Evolutionary conservation across 495 filamentous ascomycete species (phyloP).

Genomic region (Penicillium desertorum): DNA sequence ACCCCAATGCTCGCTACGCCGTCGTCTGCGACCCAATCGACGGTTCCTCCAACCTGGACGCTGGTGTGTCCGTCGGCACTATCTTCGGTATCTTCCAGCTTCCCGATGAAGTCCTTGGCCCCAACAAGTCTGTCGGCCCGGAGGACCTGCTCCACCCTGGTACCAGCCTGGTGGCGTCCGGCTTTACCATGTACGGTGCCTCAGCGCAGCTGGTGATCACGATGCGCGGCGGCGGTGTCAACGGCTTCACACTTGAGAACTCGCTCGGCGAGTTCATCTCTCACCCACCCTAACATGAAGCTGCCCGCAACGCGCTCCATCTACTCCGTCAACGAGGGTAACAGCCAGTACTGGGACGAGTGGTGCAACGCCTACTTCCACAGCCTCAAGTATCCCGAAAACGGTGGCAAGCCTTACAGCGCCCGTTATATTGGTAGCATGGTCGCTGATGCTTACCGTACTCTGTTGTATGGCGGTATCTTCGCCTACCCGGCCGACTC

Average conservation of each 20-base stretch:
- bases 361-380: constrained; percentile 84
- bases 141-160: constrained; percentile 87
- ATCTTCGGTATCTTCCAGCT: constrained; percentile 96
- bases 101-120: constrained; percentile 63
- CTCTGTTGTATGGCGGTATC: constrained; percentile 90
- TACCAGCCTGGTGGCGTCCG: constrained; percentile 85
- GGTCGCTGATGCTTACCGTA: constrained; percentile 98
- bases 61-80: constrained; percentile 95
- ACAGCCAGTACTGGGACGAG: constrained; percentile 94
- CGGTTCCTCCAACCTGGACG: constrained; percentile 95
- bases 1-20: constrained; percentile 80
- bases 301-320: constrained; percentile 79
- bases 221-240: constrained; percentile 89
- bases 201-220: constrained; percentile 95
- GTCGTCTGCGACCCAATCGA: constrained; percentile 98
- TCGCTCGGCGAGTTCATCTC: constrained; percentile 96
- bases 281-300: constrained; percentile 92
- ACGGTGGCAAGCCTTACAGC: constrained; percentile 85
- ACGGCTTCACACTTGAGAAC: constrained; percentile 96
- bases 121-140: constrained; percentile 57
- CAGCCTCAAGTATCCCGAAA: constrained; percentile 73
- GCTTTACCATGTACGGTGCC: constrained; percentile 99
- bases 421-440: constrained; percentile 95
- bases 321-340: constrained; percentile 98
- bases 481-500: constrained; percentile 98